Conservation (phyloP, 768 basidiomycete genomes). For the Tulasnella sp. region DNA sequence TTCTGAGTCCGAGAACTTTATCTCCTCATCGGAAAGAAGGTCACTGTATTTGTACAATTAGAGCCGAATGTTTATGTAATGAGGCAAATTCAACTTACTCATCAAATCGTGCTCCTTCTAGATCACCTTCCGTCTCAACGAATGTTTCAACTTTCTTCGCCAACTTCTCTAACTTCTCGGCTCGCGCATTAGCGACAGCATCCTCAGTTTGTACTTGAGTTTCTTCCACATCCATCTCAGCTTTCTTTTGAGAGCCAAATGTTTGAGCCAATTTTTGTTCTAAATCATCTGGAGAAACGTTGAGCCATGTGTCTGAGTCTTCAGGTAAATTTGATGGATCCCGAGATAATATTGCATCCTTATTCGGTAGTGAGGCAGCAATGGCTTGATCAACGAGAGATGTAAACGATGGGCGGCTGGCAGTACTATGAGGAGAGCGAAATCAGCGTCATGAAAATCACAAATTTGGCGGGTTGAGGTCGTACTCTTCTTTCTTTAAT, state of each 20-base stretch:
- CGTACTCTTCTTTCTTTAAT: slow-evolving; percentile 54
- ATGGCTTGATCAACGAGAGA: slow-evolving; percentile 54
- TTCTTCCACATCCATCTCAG: slow-evolving; percentile 38
- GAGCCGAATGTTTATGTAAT: neutral
- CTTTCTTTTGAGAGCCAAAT: slow-evolving; percentile 10
- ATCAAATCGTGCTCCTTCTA: slow-evolving; percentile 79
- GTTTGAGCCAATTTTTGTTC: slow-evolving; percentile 47
- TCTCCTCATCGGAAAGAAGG: slow-evolving; percentile 49
- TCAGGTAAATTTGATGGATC: slow-evolving; percentile 30
- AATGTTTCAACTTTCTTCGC: slow-evolving; percentile 83
- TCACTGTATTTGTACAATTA: slow-evolving; percentile 35
- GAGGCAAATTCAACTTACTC: slow-evolving; percentile 46
- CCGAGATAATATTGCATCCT: neutral
- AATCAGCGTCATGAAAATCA: neutral
- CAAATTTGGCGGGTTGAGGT: slow-evolving; percentile 16
- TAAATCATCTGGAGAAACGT: slow-evolving; percentile 58
- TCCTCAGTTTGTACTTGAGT: slow-evolving; percentile 33
- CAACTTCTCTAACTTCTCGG: slow-evolving; percentile 54
- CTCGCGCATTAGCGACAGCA: slow-evolving; percentile 47
- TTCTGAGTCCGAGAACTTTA: slow-evolving; percentile 20
- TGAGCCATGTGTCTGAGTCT: slow-evolving; percentile 77
- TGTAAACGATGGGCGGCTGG: slow-evolving; percentile 59
- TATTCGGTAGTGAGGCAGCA: slow-evolving; percentile 16
- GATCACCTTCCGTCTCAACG: slow-evolving; percentile 75
- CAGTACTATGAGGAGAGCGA: neutral